Percentiles rank a stretch among this genome's conserved stretches.
phyloP scores from a whole-genome alignment of 306 rosid species.

The Castanea crenata region DNA sequence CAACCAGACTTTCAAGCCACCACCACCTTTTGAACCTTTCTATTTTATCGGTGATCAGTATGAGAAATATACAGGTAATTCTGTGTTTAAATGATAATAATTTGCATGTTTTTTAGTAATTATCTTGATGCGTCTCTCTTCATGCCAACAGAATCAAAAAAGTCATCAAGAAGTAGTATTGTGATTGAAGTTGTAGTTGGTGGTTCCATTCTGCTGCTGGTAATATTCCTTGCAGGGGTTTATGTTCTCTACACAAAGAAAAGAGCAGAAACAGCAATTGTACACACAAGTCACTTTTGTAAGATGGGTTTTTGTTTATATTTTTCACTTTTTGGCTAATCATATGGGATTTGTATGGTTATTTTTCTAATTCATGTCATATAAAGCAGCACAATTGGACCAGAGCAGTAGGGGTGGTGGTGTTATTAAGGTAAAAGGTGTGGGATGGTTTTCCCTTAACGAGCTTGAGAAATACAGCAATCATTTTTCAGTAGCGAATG shows the following conservation, averaged over 20 bases:
- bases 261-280: background rate
- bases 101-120: too few relatives aligned
- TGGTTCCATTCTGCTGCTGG: too few relatives aligned
- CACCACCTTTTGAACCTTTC: slow-evolving; percentile 26
- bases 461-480: slow-evolving; percentile 58
- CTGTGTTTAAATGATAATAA: background rate
- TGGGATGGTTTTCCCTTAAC: slow-evolving; percentile 58
- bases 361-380: slow-evolving; percentile 15
- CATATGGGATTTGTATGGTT: background rate
- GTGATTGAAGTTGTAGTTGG: too few relatives aligned
- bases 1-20: slow-evolving; percentile 31
- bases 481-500: slow-evolving; percentile 35
- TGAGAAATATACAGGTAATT: too few relatives aligned
- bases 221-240: too few relatives aligned
- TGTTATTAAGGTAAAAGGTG: slow-evolving; percentile 42
- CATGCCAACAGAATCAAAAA: background rate
- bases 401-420: slow-evolving; percentile 28
- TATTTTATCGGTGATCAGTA: too few relatives aligned
- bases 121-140: background rate
- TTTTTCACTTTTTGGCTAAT: too few relatives aligned
- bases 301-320: background rate
- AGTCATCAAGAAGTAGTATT: too few relatives aligned
- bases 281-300: slow-evolving; percentile 37
- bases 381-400: slow-evolving; percentile 46
- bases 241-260: too few relatives aligned